phyloP scores from a whole-genome alignment of 495 filamentous ascomycete species.

The Neurospora sp. region DNA sequence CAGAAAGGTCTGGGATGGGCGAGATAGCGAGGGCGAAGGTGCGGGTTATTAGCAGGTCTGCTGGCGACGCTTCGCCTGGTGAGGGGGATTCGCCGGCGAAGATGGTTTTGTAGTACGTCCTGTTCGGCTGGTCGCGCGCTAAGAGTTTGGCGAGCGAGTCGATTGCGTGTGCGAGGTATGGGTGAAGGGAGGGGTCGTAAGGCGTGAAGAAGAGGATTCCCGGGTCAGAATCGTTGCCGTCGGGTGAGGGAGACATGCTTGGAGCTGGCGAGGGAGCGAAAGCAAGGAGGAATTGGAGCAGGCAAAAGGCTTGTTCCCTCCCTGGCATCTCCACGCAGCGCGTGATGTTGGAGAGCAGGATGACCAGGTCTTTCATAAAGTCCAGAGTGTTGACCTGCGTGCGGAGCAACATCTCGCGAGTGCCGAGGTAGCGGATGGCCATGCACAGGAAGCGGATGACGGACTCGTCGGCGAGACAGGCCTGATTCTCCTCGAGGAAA shows the following conservation, averaged over 20 bases:
- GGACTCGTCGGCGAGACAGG: conserved; percentile 55
- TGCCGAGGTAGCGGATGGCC: conserved; percentile 78
- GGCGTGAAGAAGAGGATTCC: conserved; percentile 56
- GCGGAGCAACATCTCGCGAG: conserved; percentile 75
- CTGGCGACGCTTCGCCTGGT: conserved; percentile 34
- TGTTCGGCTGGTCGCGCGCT: conserved; percentile 86
- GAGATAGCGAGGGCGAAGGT: conserved; percentile 83
- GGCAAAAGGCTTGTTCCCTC: conserved; percentile 76
- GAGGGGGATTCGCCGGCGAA: conserved; percentile 55
- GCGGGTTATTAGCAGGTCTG: conserved; percentile 76
- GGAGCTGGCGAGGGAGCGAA: conserved; percentile 71
- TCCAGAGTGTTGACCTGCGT: conserved; percentile 75
- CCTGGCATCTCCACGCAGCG: conserved; percentile 72
- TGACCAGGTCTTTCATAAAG: conserved; percentile 92
- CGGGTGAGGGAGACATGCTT: conserved; percentile 18
- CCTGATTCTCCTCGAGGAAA: conserved; percentile 63
- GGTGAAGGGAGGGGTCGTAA: conserved; percentile 71
- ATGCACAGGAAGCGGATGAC: conserved; percentile 73
- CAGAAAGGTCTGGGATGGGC: conserved; percentile 58
- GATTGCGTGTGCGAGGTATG: conserved; percentile 79
- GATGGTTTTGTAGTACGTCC: conserved; percentile 68
- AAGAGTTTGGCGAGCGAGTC: conserved; percentile 87
- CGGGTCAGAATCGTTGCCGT: conserved; percentile 28
- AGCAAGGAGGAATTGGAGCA: conserved; percentile 81
- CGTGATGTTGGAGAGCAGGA: conserved; percentile 77